Conservation (phyloP, 192 early-diverging fungal species). For the Cladochytrium replicatum region DNA sequence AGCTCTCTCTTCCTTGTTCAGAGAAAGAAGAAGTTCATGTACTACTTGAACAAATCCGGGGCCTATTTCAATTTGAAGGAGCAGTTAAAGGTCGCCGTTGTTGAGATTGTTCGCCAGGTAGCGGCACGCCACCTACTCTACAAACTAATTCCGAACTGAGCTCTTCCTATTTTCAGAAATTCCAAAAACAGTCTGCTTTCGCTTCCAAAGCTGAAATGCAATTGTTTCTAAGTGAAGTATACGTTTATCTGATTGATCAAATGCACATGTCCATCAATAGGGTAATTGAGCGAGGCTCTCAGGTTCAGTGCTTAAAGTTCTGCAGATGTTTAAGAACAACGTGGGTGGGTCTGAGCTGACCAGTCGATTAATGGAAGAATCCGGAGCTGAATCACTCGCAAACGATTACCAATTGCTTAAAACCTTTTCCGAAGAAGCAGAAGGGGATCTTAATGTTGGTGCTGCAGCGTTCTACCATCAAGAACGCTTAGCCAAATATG, state of each 20-base stretch:
- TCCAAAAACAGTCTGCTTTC: slow-evolving; percentile 40
- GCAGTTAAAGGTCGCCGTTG: slow-evolving; percentile 42
- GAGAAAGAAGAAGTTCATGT: slow-evolving; percentile 45
- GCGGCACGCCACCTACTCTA: background rate
- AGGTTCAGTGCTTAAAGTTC: too few species aligned
- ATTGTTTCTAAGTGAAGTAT: slow-evolving; percentile 46
- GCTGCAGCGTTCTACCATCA: slow-evolving; percentile 39
- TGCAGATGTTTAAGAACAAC: too few species aligned
- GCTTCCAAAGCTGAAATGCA: slow-evolving; percentile 40
- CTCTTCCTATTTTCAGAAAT: slow-evolving; percentile 9
- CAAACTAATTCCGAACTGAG: background rate
- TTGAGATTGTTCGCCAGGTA: slow-evolving; percentile 47
- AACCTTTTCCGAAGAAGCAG: slow-evolving; percentile 40
- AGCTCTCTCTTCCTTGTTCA: slow-evolving; percentile 6
- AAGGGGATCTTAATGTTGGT: slow-evolving; percentile 22
- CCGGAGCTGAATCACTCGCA: background rate
- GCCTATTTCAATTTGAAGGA: slow-evolving; percentile 51
- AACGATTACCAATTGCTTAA: slow-evolving; percentile 18
- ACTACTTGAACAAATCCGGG: slow-evolving; percentile 49
- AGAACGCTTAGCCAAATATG: slow-evolving; percentile 45
- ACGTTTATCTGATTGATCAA: slow-evolving; percentile 46
- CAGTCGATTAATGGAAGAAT: slow-evolving; percentile 1
- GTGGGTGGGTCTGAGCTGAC: too few species aligned
- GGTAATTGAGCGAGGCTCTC: slow-evolving; percentile 8
- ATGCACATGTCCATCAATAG: slow-evolving; percentile 43